Base-by-base conservation (phyloP, 148 eudicot genomes). In the Hydrangea macrophylla region DNA sequence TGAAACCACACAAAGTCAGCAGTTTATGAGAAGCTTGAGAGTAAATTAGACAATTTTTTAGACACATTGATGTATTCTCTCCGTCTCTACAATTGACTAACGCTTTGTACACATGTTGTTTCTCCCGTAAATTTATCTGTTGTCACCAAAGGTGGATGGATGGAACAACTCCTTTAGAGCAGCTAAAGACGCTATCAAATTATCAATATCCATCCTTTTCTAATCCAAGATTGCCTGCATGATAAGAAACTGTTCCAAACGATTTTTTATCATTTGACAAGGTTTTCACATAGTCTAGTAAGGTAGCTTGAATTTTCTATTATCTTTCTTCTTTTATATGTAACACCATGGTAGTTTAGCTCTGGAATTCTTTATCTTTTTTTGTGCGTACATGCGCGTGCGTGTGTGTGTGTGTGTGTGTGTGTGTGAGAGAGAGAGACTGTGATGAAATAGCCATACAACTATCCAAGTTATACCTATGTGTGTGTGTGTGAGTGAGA, bases 401-500 rank as follows among this genome's bases (percentile, higher is more conserved):
- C n/a, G n/a, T n/a, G n/a, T n/a, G 50, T 18, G 3, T 2, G 15
- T 8, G 50, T 11, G 13, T 11, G 13, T 8, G 50, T 11, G 18
- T 9, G 13, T 11, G 50, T 11, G 13, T 10, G 50, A 12, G 50
- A 35, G n/a, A n/a, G n/a, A n/a, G n/a, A n/a, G 5, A 35, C 11
- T 23, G 28, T 24, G 50, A 26, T 30, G 22, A 55, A n/a, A 72
- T 27, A 64, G 15, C 31, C 18, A 32, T 54, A 45, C 32, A 31
- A 50, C 24, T 53, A 8, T 33, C 24, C 23, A 30, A 58, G 11
- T 4, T 32, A 75, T 84, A 93, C 94, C 17, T 42, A 42, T 42
- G 18, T 2, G 50, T 18, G 3, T 2, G 15, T 8, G 50, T 11
- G 13, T 11, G 13, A 10, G 50, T 11, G 18, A 1, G 13, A 42